phyloP scores from a whole-genome alignment of 306 rosid species.

The Ziziphus jujuba region DNA sequence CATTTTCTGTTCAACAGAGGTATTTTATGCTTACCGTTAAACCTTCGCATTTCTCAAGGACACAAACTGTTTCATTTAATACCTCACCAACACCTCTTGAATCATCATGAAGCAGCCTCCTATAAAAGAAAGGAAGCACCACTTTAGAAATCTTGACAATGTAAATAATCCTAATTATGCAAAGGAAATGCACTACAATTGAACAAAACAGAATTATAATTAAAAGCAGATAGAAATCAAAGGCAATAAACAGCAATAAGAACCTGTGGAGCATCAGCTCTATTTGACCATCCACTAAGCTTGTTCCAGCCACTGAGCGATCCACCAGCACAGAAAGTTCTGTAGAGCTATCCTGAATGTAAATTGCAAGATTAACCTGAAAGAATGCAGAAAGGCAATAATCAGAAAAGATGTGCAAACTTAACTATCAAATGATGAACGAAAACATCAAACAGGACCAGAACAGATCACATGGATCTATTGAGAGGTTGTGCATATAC shows the following conservation, averaged over 20 bases:
- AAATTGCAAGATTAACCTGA: slow-evolving; percentile 47
- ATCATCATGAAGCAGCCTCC: slow-evolving; percentile 77
- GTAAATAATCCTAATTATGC: background rate
- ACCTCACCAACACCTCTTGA: slow-evolving; percentile 78
- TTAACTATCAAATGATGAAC: background rate
- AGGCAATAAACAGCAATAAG: slow-evolving; percentile 5
- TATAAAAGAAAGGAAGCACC: slow-evolving; percentile 26
- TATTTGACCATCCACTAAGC: slow-evolving; percentile 45
- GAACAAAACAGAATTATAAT: background rate
- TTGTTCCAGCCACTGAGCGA: slow-evolving; percentile 44
- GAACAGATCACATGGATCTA: background rate
- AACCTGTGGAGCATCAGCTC: slow-evolving; percentile 54
- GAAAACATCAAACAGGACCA: background rate
- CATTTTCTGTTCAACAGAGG: background rate
- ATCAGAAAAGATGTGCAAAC: background rate
- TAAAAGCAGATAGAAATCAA: background rate
- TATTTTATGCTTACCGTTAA: slow-evolving; percentile 54
- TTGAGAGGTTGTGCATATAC: too few relatives aligned
- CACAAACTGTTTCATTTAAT: slow-evolving; percentile 74
- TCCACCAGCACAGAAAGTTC: slow-evolving; percentile 45
- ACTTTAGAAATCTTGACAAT: slow-evolving; percentile 8
- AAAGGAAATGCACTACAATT: background rate
- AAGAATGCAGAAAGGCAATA: background rate
- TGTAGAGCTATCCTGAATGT: slow-evolving; percentile 30
- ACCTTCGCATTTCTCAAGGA: slow-evolving; percentile 58